These are phyloP conservation scores for Artomyces pyxidatus DNA, from an alignment of 768 basidiomycete genomes.

Conservation along the genomic window DNA sequence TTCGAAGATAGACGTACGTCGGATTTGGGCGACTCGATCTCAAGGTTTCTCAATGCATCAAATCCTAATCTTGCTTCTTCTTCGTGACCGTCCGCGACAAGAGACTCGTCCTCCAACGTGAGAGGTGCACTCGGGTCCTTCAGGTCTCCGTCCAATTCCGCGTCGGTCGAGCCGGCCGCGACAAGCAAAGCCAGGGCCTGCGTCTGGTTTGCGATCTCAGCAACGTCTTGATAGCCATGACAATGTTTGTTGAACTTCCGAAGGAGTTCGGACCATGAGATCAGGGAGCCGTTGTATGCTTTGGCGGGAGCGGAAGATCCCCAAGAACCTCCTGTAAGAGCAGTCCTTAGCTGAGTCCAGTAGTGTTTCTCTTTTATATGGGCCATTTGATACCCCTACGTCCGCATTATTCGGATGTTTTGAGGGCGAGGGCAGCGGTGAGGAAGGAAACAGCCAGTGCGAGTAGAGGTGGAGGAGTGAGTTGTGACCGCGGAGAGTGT, in stretches of 20 bases:
- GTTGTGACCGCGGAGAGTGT: too few relatives aligned
- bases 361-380: conserved; percentile 66
- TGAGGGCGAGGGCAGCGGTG: too few relatives aligned
- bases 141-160: conserved; percentile 46
- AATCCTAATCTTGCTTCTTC: conserved; percentile 7
- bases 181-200: conserved; percentile 52
- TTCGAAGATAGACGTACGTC: conserved; percentile 38
- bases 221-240: conserved; percentile 46
- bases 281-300: conserved; percentile 37
- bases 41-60: conserved; percentile 10
- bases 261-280: conserved; percentile 74
- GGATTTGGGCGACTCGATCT: conserved; percentile 9
- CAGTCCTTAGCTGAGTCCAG: conserved; percentile 64
- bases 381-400: conserved; percentile 24
- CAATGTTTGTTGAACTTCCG: conserved; percentile 87
- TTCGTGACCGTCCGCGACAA: conserved; percentile 4
- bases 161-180: conserved; percentile 31
- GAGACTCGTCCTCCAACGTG: conserved; percentile 4
- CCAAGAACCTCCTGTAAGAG: conserved; percentile 73
- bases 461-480: not conserved
- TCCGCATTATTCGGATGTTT: not conserved
- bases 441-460: not conserved
- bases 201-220: conserved; percentile 61
- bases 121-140: conserved; percentile 30
- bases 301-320: conserved; percentile 51